phyloP scores from a whole-genome alignment of 164 flowering plant genomes.

The Annona cherimola region DNA sequence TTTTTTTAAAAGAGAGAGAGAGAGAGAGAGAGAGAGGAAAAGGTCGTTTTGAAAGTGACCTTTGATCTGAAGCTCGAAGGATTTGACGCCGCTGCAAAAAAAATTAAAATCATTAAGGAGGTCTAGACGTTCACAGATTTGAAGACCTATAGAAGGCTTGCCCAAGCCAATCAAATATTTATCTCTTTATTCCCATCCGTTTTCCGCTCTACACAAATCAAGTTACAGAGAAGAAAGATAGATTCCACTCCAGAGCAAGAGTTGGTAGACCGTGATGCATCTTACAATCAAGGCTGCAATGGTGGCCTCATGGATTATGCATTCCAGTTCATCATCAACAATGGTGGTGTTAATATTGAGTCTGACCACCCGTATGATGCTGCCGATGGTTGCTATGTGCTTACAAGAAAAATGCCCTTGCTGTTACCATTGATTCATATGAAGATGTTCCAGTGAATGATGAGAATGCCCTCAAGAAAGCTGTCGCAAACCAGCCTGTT shows the following conservation, averaged over 20 bases:
- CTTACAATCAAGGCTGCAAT: conserved; percentile 65
- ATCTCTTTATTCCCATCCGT: too few species aligned
- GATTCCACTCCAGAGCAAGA: conserved; percentile 97
- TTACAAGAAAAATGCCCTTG: conserved; percentile 55
- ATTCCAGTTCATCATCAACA: conserved; percentile 75
- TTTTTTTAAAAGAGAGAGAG: too few species aligned
- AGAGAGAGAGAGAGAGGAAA: too few species aligned
- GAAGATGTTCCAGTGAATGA: conserved; percentile 64
- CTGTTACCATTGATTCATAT: conserved; percentile 72
- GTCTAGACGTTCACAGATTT: too few species aligned
- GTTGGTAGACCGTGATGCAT: conserved; percentile 76
- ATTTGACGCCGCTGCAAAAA: too few species aligned
- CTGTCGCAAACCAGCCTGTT: conserved; percentile 80
- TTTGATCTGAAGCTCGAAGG: too few species aligned
- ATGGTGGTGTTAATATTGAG: conserved; percentile 85
- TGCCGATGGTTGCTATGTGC: conserved; percentile 27
- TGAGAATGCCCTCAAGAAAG: conserved; percentile 69
- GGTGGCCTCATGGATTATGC: conserved; percentile 98
- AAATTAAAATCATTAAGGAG: too few species aligned
- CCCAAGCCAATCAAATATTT: too few species aligned
- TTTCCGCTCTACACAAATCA: too few species aligned
- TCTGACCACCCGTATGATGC: conserved; percentile 76
- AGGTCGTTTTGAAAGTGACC: too few species aligned
- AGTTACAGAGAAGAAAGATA: too few species aligned
- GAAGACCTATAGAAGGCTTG: too few species aligned